A percentile compares a stretch with the other conserved stretches of the same genome.
These are phyloP conservation scores for Leucaena leucocephala DNA, from an alignment of 306 rosid species.

Conservation along the genomic window DNA sequence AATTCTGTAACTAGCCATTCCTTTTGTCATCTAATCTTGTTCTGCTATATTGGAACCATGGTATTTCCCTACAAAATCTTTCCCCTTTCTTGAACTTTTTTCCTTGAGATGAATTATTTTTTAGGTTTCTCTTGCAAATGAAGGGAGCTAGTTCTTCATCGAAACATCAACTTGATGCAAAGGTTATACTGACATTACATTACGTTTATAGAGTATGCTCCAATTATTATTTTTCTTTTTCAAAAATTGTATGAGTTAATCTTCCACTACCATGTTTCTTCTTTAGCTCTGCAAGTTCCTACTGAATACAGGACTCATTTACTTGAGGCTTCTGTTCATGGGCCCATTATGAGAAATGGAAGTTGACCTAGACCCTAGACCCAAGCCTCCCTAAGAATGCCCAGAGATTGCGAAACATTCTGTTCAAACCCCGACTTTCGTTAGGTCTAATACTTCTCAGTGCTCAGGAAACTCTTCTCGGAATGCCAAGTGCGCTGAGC, in stretches of 20 bases:
- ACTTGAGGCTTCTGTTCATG: slow-evolving; percentile 52
- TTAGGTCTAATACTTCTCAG: slow-evolving; percentile 65
- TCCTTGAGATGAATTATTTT: too few relatives aligned
- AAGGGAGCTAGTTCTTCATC: too few relatives aligned
- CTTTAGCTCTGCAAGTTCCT: slow-evolving; percentile 57
- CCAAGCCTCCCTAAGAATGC: slow-evolving; percentile 65
- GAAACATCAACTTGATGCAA: too few relatives aligned
- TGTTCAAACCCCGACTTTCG: slow-evolving; percentile 66
- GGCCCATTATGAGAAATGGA: slow-evolving; percentile 50
- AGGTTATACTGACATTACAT: too few relatives aligned
- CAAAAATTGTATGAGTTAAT: slow-evolving; percentile 37
- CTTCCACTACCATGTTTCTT: slow-evolving; percentile 61
- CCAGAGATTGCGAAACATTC: slow-evolving; percentile 59
- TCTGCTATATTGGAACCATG: too few relatives aligned
- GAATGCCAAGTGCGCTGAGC: slow-evolving; percentile 56
- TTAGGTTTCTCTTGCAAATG: too few relatives aligned
- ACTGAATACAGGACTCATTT: slow-evolving; percentile 55
- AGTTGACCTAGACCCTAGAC: slow-evolving; percentile 36
- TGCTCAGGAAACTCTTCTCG: slow-evolving; percentile 46
- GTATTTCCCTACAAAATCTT: too few relatives aligned
- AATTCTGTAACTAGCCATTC: too few relatives aligned
- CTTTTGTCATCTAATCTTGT: too few relatives aligned
- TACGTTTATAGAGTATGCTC: slow-evolving; percentile 14
- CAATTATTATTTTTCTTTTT: slow-evolving; percentile 29
- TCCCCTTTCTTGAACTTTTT: too few relatives aligned